Conservation (phyloP, 768 basidiomycete species). For the Hygrophorus russula region DNA sequence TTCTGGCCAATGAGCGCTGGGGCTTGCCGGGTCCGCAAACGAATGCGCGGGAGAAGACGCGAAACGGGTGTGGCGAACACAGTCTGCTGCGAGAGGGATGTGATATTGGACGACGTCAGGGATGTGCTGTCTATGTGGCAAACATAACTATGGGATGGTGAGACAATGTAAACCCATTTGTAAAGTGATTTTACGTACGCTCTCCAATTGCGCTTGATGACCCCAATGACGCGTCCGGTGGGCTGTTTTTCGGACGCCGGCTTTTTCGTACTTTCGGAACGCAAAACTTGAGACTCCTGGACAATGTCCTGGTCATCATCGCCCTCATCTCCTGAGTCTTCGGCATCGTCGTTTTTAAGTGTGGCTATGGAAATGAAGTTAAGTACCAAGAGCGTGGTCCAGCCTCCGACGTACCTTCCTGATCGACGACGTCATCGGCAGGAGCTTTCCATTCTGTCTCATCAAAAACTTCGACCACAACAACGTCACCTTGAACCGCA, state of each 20-base stretch:
- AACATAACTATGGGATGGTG: conserved; percentile 49
- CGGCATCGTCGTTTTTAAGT: conserved; percentile 79
- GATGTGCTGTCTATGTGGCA: conserved; percentile 92
- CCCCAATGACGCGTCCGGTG: conserved; percentile 83
- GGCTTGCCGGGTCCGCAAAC: conserved; percentile 90
- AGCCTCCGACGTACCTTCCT: conserved; percentile 50
- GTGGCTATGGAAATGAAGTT: conserved; percentile 36
- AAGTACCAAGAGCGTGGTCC: background rate
- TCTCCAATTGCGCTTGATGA: conserved; percentile 94
- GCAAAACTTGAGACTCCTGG: conserved; percentile 30
- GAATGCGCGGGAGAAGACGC: conserved; percentile 83
- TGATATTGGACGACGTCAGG: conserved; percentile 63
- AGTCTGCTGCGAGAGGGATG: conserved; percentile 78
- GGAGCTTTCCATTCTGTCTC: conserved; percentile 89
- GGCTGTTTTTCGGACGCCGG: conserved; percentile 60
- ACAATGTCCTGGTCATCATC: conserved; percentile 28
- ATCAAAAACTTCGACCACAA: conserved; percentile 80
- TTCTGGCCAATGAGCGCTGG: conserved; percentile 83
- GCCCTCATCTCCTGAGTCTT: conserved; percentile 52
- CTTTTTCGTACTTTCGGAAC: conserved; percentile 23
- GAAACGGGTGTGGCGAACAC: conserved; percentile 94
- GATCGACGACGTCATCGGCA: conserved; percentile 87
- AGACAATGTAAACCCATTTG: conserved; percentile 1
- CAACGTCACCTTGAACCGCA: conserved; percentile 86
- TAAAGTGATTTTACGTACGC: conserved; percentile 44